phyloP scores from a whole-genome alignment of 1,284 basidiomycete species.

The Cutaneotrichosporon dermatis region DNA sequence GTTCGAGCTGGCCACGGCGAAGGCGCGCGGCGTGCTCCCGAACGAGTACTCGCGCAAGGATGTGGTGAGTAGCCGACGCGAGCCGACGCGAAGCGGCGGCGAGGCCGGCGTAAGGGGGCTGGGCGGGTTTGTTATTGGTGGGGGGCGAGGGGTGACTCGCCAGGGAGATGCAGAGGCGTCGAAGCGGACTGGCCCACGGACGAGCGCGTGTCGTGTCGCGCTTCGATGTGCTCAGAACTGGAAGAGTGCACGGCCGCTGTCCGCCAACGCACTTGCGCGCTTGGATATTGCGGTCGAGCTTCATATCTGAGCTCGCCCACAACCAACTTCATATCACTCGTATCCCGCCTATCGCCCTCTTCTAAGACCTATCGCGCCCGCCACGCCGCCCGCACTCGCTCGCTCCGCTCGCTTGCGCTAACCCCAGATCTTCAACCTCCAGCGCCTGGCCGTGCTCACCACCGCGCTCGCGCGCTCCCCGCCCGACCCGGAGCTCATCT shows the following conservation, averaged over 20 bases:
- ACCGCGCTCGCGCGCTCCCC: slow-evolving; percentile 87
- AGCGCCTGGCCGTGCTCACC: slow-evolving; percentile 94
- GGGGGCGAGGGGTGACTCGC: too few relatives aligned
- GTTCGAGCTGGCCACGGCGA: slow-evolving; percentile 95
- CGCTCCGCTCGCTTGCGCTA: neutral
- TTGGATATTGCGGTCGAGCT: too few relatives aligned
- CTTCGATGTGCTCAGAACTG: neutral
- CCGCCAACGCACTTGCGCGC: too few relatives aligned
- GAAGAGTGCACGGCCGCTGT: neutral
- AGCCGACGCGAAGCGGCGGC: too few relatives aligned
- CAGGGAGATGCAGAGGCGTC: too few relatives aligned
- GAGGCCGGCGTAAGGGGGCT: too few relatives aligned
- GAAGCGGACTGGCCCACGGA: too few relatives aligned
- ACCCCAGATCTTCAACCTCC: slow-evolving; percentile 89
- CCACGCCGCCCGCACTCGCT: neutral
- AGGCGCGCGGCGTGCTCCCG: slow-evolving; percentile 84
- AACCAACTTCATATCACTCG: too few relatives aligned
- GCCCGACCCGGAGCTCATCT: slow-evolving; percentile 89
- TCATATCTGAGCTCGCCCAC: too few relatives aligned
- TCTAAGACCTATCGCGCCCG: neutral
- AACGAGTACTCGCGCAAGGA: slow-evolving; percentile 80
- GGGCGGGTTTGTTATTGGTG: too few relatives aligned
- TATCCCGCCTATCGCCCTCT: too few relatives aligned
- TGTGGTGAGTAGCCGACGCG: slow-evolving; percentile 59
- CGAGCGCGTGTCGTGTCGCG: too few relatives aligned